Evolutionary conservation across 768 basidiomycete species (phyloP).

Genomic region (Mycena latifolia): DNA sequence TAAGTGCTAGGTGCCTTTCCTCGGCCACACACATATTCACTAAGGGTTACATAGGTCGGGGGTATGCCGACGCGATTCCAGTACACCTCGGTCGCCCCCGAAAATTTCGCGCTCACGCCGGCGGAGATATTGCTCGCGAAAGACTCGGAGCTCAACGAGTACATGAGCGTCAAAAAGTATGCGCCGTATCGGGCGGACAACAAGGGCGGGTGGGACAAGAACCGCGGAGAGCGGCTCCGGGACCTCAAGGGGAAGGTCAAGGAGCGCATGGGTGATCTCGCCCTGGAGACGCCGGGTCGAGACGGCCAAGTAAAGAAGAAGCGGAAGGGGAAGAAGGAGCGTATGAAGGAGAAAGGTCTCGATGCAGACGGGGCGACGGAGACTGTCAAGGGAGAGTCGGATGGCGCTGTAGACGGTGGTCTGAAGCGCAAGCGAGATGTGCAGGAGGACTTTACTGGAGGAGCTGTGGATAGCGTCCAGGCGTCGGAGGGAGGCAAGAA

Average conservation of each 20-base stretch:
- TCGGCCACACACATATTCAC: slow-evolving; percentile 4
- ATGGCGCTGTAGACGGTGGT: slow-evolving; percentile 11
- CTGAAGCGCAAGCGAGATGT: slow-evolving; percentile 34
- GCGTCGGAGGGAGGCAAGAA: slow-evolving; percentile 50
- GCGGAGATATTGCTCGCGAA: slow-evolving; percentile 92
- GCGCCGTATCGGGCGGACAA: slow-evolving; percentile 87
- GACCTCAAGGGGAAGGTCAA: slow-evolving; percentile 78
- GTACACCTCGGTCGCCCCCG: slow-evolving; percentile 78
- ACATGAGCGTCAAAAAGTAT: slow-evolving; percentile 89
- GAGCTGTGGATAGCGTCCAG: slow-evolving; percentile 18
- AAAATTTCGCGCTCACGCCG: slow-evolving; percentile 79
- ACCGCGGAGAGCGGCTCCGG: slow-evolving; percentile 72
- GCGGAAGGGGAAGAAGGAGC: slow-evolving; percentile 37
- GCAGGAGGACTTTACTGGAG: slow-evolving; percentile 27
- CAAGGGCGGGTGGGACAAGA: slow-evolving; percentile 70
- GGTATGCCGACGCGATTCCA: slow-evolving; percentile 94
- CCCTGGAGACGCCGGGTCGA: slow-evolving; percentile 6
- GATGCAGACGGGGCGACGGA: slow-evolving; percentile 15
- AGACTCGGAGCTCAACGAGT: slow-evolving; percentile 93
- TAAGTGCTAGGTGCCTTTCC: slow-evolving; percentile 48
- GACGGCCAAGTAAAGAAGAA: slow-evolving; percentile 31
- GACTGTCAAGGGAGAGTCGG: slow-evolving; percentile 2
- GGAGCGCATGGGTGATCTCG: slow-evolving; percentile 49
- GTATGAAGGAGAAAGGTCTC: slow-evolving; percentile 21
- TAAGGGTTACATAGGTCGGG: slow-evolving; percentile 69